phyloP scores from a whole-genome alignment of 78 protist species.

The Monosiga brevicollis region DNA sequence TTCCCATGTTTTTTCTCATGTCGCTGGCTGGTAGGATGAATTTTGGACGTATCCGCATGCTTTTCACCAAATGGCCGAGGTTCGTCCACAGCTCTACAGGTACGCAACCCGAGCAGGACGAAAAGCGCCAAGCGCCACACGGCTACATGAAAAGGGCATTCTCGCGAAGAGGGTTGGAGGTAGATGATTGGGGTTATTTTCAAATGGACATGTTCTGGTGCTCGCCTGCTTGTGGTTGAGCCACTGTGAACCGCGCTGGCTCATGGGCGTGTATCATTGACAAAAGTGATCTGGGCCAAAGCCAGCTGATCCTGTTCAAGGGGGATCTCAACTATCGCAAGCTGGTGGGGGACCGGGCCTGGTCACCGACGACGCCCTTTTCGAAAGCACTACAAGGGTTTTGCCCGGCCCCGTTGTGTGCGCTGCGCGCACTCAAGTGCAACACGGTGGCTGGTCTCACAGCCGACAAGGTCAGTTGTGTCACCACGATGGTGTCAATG shows the following conservation, averaged over 20 bases:
- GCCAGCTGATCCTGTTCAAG: not conserved
- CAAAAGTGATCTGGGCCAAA: not conserved
- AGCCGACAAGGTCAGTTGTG: no score
- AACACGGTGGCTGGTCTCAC: not conserved
- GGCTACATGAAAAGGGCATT: no score
- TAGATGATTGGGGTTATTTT: no score
- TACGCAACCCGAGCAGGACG: no score
- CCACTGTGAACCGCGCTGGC: no score
- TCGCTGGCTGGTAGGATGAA: not conserved
- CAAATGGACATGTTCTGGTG: no score
- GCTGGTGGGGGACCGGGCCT: slow-evolving; percentile 1
- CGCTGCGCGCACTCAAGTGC: slow-evolving; percentile 6
- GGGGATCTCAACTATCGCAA: slow-evolving; percentile 8
- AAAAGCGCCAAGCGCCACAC: no score
- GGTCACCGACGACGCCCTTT: not conserved
- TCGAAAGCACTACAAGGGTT: not conserved
- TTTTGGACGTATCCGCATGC: not conserved
- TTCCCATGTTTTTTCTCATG: no score
- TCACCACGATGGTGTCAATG: no score
- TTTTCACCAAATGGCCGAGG: not conserved
- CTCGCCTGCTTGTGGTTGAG: no score
- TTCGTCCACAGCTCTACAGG: not conserved
- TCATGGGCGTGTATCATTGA: no score
- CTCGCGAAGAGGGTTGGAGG: no score
- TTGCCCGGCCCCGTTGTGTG: not conserved